Conservation (phyloP, 805 yeast genomes). For the Ascoidea tarda region DNA sequence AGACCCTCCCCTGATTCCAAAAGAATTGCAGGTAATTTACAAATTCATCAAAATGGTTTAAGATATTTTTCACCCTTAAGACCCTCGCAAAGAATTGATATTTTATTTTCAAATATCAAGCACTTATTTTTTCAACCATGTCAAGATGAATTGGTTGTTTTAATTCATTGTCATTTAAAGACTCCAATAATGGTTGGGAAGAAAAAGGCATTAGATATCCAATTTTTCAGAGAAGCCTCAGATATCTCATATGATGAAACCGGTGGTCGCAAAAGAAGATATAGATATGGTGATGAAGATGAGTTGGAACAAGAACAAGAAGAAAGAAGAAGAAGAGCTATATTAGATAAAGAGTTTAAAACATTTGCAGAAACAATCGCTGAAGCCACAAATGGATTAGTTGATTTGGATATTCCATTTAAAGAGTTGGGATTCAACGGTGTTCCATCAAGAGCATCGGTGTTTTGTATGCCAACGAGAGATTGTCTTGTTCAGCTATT, state of each 20-base stretch:
- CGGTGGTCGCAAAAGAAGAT: slow-evolving; percentile 78
- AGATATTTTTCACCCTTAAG: slow-evolving; percentile 81
- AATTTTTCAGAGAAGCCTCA: slow-evolving; percentile 92
- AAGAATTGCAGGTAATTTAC: slow-evolving; percentile 79
- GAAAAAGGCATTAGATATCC: slow-evolving; percentile 88
- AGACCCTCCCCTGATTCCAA: slow-evolving; percentile 98
- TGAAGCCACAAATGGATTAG: slow-evolving; percentile 68
- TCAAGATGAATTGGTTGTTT: slow-evolving; percentile 83
- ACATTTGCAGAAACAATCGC: slow-evolving; percentile 82
- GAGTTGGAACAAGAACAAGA: slow-evolving; percentile 98
- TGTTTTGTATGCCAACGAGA: slow-evolving; percentile 91
- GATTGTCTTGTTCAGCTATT: slow-evolving; percentile 90
- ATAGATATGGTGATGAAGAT: slow-evolving; percentile 93
- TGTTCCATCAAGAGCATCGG: slow-evolving; percentile 92
- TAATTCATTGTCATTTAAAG: slow-evolving; percentile 85
- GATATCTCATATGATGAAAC: slow-evolving; percentile 96
- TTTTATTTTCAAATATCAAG: slow-evolving; percentile 79
- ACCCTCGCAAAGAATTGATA: slow-evolving; percentile 76
- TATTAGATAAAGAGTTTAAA: slow-evolving; percentile 84
- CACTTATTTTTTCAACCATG: slow-evolving; percentile 94
- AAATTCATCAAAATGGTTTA: slow-evolving; percentile 92
- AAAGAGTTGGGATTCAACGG: slow-evolving; percentile 95
- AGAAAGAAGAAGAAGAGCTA: slow-evolving; percentile 83
- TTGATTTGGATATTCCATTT: slow-evolving; percentile 89
- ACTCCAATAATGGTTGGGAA: slow-evolving; percentile 92